phyloP scores from a whole-genome alignment of 805 yeast species.

The Candida cerambycidarum region DNA sequence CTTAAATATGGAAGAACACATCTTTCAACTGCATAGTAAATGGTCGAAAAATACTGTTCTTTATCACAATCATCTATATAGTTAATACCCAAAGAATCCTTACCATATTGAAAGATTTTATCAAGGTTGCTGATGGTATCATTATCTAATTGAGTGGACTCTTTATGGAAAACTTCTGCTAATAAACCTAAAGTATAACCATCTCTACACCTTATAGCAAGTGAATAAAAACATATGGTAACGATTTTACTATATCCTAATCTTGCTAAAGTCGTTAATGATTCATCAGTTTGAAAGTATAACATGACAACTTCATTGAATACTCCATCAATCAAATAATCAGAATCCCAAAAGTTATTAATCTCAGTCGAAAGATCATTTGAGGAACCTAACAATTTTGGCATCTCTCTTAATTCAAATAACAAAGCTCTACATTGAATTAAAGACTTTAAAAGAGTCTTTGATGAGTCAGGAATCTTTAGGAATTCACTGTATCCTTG shows the following conservation, averaged over 20 bases:
- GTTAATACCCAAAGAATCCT: slow-evolving; percentile 7
- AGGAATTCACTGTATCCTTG: slow-evolving; percentile 24
- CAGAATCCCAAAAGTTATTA: slow-evolving; percentile 26
- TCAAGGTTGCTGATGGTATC: slow-evolving; percentile 4
- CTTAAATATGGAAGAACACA: slow-evolving; percentile 34
- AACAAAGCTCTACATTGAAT: slow-evolving; percentile 36
- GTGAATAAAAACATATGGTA: slow-evolving; percentile 23
- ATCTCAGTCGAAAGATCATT: slow-evolving; percentile 16
- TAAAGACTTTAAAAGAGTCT: slow-evolving; percentile 39
- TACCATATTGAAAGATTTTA: slow-evolving; percentile 10
- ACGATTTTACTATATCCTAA: slow-evolving; percentile 30
- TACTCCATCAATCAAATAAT: slow-evolving; percentile 26
- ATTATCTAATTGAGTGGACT: background rate
- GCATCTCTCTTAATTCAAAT: slow-evolving; percentile 15
- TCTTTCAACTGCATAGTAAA: slow-evolving; percentile 22
- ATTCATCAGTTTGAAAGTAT: slow-evolving; percentile 46
- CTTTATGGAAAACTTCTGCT: background rate
- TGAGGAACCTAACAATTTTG: slow-evolving; percentile 10
- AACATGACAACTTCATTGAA: slow-evolving; percentile 40
- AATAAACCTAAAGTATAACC: background rate
- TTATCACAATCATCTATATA: slow-evolving; percentile 3
- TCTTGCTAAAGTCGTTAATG: slow-evolving; percentile 37
- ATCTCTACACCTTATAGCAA: slow-evolving; percentile 12
- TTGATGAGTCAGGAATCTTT: slow-evolving; percentile 26
- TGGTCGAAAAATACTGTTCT: slow-evolving; percentile 9